These are phyloP conservation scores for Fusarium floridanum DNA, from an alignment of 2,329 filamentous ascomycete species.

Conservation along the genomic window DNA sequence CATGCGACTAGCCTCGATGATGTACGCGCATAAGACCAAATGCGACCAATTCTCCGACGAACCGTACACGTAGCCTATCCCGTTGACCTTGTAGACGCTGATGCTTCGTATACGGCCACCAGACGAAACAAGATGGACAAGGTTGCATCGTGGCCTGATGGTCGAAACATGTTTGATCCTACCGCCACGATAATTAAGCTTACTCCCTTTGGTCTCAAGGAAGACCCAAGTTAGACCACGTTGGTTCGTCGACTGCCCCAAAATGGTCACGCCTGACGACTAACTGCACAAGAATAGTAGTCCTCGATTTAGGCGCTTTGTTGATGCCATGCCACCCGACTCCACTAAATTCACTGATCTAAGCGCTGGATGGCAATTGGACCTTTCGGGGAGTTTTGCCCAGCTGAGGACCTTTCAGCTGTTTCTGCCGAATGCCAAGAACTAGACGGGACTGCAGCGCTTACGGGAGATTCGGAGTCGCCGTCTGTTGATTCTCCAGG, in stretches of 20 bases:
- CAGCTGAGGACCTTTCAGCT: background rate
- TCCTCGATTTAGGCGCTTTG: background rate
- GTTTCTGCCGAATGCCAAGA: background rate
- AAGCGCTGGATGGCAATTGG: background rate
- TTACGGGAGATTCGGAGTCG: background rate
- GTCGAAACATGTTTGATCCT: slow-evolving; percentile 2
- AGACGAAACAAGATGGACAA: background rate
- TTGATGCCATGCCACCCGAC: background rate
- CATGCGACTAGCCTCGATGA: background rate
- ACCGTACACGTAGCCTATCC: background rate
- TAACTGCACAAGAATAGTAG: background rate
- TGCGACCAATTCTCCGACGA: background rate
- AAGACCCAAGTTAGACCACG: background rate
- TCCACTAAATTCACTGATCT: background rate
- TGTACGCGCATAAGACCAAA: background rate
- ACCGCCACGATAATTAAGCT: background rate
- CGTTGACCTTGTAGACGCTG: background rate
- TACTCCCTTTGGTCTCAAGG: background rate
- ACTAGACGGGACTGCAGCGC: background rate
- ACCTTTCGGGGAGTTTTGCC: background rate
- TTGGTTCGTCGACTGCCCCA: background rate
- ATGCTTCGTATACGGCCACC: background rate
- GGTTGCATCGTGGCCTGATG: background rate
- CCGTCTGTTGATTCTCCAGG: background rate
- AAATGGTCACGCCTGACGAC: background rate